Evolutionary conservation across 495 filamentous ascomycete species (phyloP), one percentile per base, ranked within the genome.

Genomic region (Penicillium parvum): DNA sequence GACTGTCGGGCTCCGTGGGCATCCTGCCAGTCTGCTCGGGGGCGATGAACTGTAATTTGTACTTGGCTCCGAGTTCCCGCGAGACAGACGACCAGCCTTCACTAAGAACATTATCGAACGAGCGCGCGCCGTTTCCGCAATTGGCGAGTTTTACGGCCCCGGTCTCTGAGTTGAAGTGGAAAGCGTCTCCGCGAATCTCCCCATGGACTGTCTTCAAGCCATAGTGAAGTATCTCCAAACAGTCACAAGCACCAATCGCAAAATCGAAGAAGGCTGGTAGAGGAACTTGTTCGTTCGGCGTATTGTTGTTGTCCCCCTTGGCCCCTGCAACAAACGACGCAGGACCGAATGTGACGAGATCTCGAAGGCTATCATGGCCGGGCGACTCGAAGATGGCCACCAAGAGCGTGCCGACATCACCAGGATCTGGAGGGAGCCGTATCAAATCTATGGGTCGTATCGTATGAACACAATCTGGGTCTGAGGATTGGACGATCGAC

Each of bases 21-120:
- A 94, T 83, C 11, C 90, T 81, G 17, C 90, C 90, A 10, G 89
- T 96, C 70, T 95, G 89, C 52, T 96, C 90, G 0, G 90, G 88
- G 30, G 86, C 88, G 58, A 96, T 89, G 54, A 83, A 94, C 43
- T 88, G 79, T 15, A 96, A 68, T 63, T 92, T 94, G 50, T 86
- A 83, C 57, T 85, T 86, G 18, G 86, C 83, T 0, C 88, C 89
- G 25, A 87, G 64, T 58, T 92, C 85, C 27, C 81, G 78, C 4
- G 84, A 88, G 27, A 95, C 69, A 2, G 82, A 72, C 6, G 82
- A 84, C 90, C 90, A 96, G 29, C 88, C 88, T 33, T 83, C 81
- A 52, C 84, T 88, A 27, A 96, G 69, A 12, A 88, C 86, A 66
- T 92, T 83, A 64, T 96, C 89, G 52, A 95, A 94, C 4, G 88